phyloP scores from a whole-genome alignment of 768 basidiomycete genomes.

The Suillus subalutaceus region DNA sequence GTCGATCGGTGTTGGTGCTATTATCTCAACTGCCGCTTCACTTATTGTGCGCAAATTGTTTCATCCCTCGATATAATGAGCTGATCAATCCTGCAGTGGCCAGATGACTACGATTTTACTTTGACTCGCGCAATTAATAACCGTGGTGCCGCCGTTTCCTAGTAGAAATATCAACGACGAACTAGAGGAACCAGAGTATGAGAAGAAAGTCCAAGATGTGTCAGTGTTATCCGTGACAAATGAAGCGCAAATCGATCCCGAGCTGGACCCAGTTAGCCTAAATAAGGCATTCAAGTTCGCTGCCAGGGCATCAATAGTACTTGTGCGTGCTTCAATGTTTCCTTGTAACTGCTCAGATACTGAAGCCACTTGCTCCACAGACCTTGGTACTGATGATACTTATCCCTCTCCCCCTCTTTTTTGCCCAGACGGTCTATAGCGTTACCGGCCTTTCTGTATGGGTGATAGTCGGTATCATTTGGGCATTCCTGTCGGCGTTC shows the following conservation, averaged over 20 bases:
- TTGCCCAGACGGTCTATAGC: conserved; percentile 72
- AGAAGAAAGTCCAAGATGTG: conserved; percentile 39
- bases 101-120: conserved; percentile 83
- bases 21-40: conserved; percentile 69
- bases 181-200: conserved; percentile 33
- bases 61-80: not conserved
- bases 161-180: conserved; percentile 19
- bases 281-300: conserved; percentile 83
- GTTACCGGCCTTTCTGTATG: conserved; percentile 71
- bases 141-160: conserved; percentile 7
- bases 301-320: conserved; percentile 65
- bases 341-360: conserved; percentile 1
- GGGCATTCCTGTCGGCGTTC: conserved; percentile 79
- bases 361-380: conserved; percentile 32
- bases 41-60: conserved; percentile 51
- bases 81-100: conserved; percentile 49
- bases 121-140: conserved; percentile 77
- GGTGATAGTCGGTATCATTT: conserved; percentile 81
- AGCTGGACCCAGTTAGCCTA: conserved; percentile 66
- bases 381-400: conserved; percentile 67
- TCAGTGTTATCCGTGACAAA: conserved; percentile 41
- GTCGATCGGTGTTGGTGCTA: conserved; percentile 78
- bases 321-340: conserved; percentile 47
- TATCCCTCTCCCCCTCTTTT: conserved; percentile 87
- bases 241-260: conserved; percentile 45